A percentile compares a stretch with the other conserved stretches of the same genome.
These are phyloP conservation scores for Cochliopodium minus DNA, from an alignment of 208 protist species.

Conservation along the genomic window DNA sequence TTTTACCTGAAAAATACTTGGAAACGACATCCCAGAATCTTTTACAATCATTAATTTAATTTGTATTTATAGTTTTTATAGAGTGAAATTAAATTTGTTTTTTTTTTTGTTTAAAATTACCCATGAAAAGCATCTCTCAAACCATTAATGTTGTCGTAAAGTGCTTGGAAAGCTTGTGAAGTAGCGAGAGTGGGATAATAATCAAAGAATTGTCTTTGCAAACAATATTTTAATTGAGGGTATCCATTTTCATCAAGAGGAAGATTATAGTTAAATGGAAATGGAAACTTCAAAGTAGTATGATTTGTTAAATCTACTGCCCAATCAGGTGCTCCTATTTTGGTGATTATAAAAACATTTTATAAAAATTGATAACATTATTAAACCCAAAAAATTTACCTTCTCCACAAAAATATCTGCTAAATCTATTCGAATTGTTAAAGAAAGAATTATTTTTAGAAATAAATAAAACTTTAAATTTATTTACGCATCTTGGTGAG, in stretches of 20 bases:
- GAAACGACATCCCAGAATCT: too few relatives aligned
- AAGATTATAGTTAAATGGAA: not conserved
- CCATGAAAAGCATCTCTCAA: not conserved
- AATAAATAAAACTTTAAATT: too few relatives aligned
- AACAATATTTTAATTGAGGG: not conserved
- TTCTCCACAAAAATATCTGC: constrained; percentile 3
- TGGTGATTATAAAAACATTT: not conserved
- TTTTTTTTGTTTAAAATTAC: too few relatives aligned
- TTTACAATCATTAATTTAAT: too few relatives aligned
- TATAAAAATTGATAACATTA: not conserved
- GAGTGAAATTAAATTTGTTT: too few relatives aligned
- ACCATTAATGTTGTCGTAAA: not conserved
- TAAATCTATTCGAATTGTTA: too few relatives aligned
- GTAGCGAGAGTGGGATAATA: not conserved
- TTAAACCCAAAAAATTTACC: not conserved
- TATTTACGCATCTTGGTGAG: not conserved
- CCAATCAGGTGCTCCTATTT: not conserved
- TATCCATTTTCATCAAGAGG: not conserved
- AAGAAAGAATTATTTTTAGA: too few relatives aligned
- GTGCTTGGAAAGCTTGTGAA: not conserved
- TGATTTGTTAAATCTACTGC: not conserved
- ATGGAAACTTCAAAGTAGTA: not conserved
- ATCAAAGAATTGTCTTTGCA: not conserved
- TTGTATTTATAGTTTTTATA: too few relatives aligned
- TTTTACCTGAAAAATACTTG: too few relatives aligned